Base-by-base conservation (phyloP, 2,329 filamentous ascomycete species). In the Aspergillus aculeatinus region DNA sequence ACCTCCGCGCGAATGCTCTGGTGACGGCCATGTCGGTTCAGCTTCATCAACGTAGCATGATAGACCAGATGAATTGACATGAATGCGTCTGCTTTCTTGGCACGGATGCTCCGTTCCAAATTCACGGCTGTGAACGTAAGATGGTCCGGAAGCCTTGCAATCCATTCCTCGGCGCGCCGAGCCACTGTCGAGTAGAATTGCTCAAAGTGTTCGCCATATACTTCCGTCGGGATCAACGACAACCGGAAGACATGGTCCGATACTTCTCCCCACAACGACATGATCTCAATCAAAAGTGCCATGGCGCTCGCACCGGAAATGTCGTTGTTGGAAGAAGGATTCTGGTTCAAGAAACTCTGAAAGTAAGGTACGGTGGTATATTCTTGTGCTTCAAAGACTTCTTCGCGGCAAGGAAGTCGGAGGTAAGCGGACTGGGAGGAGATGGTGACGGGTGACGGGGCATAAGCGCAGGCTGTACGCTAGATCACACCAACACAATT, bases 31-130 rank as follows among this genome's bases (percentile, higher is more conserved):
- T 89, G 84, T 44, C 89, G 83, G 66, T 89, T 87, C 31, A 90
- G 78, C 64, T 87, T 86, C 74, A 90, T 83, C 67, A 86, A 74
- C 0, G 86, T 81, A 51, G 85, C 82, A 69, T 89, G 83, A 70
- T 88, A 88, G n/a, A 90, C 76, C 29, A 88, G 77, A 71, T 91
- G 88, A 72, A 89, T 83, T 1, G 83, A 84, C 57, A 89, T 75
- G 68, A 87, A 88, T 0, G 82, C 81, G 5, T 86, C 86, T 1
- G 83, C 78, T 64, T 83, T 84, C 27, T 83, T 82, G 31, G 77
- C 75, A 14, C 80, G 74, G 6, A 85, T 80, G 48, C 83, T 84
- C 31, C 79, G 77, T 49, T 85, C 81, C 14, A 90, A 76, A 59
- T 89, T 90, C 57, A 80, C 75, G 4, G 80, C 71, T 3, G 79